phyloP scores from a whole-genome alignment of 2,329 filamentous ascomycete species.

The Epichloe hybrida region DNA sequence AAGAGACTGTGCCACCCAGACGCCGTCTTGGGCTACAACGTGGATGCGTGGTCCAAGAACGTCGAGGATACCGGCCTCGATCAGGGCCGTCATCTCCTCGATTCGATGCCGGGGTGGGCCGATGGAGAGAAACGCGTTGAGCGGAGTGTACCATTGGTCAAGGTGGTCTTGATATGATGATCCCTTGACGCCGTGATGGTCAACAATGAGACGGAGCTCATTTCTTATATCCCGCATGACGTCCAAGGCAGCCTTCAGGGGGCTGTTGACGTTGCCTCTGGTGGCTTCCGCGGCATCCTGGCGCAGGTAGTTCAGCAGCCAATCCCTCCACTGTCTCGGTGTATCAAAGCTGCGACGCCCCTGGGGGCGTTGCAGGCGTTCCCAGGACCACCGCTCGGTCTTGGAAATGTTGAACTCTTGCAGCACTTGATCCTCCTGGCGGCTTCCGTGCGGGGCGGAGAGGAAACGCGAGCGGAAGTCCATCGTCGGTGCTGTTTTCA shows the following conservation, averaged over 20 bases:
- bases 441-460: background rate
- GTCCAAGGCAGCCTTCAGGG: conserved; percentile 2
- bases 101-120: conserved; percentile 3
- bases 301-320: conserved; percentile 1
- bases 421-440: background rate
- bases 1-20: background rate
- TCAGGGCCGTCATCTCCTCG: conserved; percentile 5
- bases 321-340: background rate
- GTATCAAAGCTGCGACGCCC: background rate
- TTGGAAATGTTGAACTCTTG: conserved; percentile 2
- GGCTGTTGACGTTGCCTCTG: conserved; percentile 1
- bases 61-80: conserved; percentile 1
- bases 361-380: conserved; percentile 1
- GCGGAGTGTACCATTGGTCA: conserved; percentile 4
- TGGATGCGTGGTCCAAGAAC: conserved; percentile 3
- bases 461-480: conserved; percentile 1
- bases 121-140: conserved; percentile 4
- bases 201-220: conserved; percentile 4
- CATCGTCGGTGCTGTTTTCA: background rate
- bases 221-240: conserved; percentile 5
- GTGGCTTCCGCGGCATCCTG: conserved; percentile 1
- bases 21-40: background rate
- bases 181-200: conserved; percentile 3
- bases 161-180: conserved; percentile 3
- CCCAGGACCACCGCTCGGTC: conserved; percentile 4